A percentile compares a stretch with the other conserved stretches of the same genome.
Evolutionary conservation across 2,329 filamentous ascomycete genomes (phyloP).

Genomic region (Coleophoma crateriformis): DNA sequence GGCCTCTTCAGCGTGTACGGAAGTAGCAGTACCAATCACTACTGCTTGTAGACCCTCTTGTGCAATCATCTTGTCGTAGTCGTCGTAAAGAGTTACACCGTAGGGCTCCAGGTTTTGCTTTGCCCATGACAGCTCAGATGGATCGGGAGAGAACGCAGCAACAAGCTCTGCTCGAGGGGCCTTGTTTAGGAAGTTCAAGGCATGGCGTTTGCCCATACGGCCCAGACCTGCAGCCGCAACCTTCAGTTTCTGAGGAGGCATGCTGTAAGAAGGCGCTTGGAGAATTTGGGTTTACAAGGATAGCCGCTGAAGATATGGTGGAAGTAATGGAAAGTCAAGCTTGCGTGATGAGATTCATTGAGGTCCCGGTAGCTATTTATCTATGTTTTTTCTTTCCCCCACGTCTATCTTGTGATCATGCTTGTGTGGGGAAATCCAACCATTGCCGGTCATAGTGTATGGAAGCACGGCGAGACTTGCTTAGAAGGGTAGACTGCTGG

Average conservation of each 20-base stretch:
- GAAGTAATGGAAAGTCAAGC: not conserved
- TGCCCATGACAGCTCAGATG: conserved; percentile 36
- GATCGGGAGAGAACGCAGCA: conserved; percentile 39
- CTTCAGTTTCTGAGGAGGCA: conserved; percentile 26
- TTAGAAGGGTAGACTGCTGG: too few relatives aligned
- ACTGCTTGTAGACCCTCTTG: conserved; percentile 34
- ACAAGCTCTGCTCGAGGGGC: conserved; percentile 40
- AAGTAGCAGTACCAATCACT: conserved; percentile 34
- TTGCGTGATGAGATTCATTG: not conserved
- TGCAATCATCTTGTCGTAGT: conserved; percentile 39
- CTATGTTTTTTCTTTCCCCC: too few relatives aligned
- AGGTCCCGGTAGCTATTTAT: too few relatives aligned
- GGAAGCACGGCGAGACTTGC: too few relatives aligned
- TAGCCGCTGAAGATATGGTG: not conserved
- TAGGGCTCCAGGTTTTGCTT: conserved; percentile 33
- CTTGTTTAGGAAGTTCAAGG: conserved; percentile 36
- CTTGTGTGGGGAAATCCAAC: too few relatives aligned
- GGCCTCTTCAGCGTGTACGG: conserved; percentile 50
- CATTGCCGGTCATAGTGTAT: too few relatives aligned
- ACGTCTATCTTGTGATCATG: too few relatives aligned
- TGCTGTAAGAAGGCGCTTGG: not conserved
- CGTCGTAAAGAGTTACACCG: conserved; percentile 34
- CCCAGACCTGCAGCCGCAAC: conserved; percentile 42
- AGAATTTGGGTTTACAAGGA: too few relatives aligned
- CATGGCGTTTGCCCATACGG: conserved; percentile 44